Evolutionary conservation across 257 asterid genomes (phyloP).

Genomic region (Nicotiana benthamiana): DNA sequence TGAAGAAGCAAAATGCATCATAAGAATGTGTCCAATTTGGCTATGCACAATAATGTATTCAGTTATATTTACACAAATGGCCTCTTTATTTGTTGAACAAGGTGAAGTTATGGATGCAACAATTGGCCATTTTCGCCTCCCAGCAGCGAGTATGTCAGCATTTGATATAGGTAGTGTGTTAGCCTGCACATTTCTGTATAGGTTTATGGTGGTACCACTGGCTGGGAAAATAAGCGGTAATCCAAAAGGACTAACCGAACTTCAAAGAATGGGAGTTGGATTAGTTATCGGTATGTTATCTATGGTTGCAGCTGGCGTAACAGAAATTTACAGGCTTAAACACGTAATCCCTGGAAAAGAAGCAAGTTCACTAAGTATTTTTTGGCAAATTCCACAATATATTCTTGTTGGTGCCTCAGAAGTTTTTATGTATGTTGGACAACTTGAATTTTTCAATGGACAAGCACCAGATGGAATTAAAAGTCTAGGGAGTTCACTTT

Average conservation of each 20-base stretch:
- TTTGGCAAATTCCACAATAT: conserved; percentile 77
- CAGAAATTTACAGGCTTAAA: conserved; percentile 38
- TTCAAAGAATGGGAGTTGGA: conserved; percentile 83
- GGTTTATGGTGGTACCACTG: conserved; percentile 42
- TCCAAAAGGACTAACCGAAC: conserved; percentile 61
- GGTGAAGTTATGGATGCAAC: conserved; percentile 48
- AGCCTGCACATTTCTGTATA: conserved; percentile 49
- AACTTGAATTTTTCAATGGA: conserved; percentile 61
- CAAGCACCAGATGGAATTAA: conserved; percentile 84
- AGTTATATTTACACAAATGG: conserved; percentile 74
- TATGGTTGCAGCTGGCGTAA: conserved; percentile 57
- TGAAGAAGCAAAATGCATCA: conserved; percentile 71
- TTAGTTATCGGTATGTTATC: conserved; percentile 56
- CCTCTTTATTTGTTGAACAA: conserved; percentile 76
- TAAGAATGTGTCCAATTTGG: conserved; percentile 72
- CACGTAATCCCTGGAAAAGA: conserved; percentile 23
- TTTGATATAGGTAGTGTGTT: conserved; percentile 71
- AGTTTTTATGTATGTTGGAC: conserved; percentile 80
- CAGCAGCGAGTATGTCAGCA: conserved; percentile 79
- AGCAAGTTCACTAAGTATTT: conserved; percentile 38
- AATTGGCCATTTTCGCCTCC: conserved; percentile 44
- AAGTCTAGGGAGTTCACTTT: conserved; percentile 68
- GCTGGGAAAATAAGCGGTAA: conserved; percentile 32
- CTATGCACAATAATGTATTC: conserved; percentile 75
- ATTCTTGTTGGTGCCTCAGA: conserved; percentile 73